A percentile compares a stretch with the other conserved stretches of the same genome.
Conservation (phyloP, 495 filamentous ascomycete genomes). For the Trichocladium uniseriatum region DNA sequence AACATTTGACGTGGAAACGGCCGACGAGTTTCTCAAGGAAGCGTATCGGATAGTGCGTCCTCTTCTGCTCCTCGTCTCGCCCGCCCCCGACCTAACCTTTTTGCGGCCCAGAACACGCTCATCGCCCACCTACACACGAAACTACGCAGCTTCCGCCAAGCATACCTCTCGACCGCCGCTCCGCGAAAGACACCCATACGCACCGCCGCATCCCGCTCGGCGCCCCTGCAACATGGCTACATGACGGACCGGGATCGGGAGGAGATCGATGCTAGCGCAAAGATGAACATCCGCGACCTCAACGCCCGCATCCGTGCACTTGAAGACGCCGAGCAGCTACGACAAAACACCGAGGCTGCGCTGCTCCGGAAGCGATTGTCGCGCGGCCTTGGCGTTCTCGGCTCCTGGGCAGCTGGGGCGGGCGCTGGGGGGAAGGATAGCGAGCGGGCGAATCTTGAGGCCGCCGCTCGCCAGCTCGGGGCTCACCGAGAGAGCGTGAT, state of each 20-base stretch:
- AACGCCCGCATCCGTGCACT: constrained; percentile 67
- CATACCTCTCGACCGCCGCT: constrained; percentile 75
- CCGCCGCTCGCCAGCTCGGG: constrained; percentile 46
- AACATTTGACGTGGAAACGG: constrained; percentile 38
- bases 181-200: constrained; percentile 39
- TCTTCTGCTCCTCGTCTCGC: not conserved
- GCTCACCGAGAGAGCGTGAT: constrained; percentile 70
- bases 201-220: constrained; percentile 20
- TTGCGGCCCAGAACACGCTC: constrained; percentile 63
- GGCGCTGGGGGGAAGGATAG: constrained; percentile 31
- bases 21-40: constrained; percentile 91
- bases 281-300: constrained; percentile 72
- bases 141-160: constrained; percentile 71
- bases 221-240: constrained; percentile 31
- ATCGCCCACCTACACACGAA: constrained; percentile 66
- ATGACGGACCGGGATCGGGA: constrained; percentile 64
- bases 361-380: constrained; percentile 62
- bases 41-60: constrained; percentile 78
- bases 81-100: not conserved
- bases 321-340: constrained; percentile 70
- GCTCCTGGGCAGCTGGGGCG: constrained; percentile 67
- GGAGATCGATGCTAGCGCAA: constrained; percentile 74
- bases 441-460: constrained; percentile 65
- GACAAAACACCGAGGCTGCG: constrained; percentile 58
- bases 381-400: constrained; percentile 47